phyloP scores from a whole-genome alignment of 176 grass and related monocot species.

The Zea mays region Zm-B73-REFERENCE-NAM-5.0 NC_050100.1:3122001-3122500 shows the following conservation, averaged over 20 bases:
- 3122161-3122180: background rate
- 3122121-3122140: background rate
- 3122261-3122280: background rate
- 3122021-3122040: background rate
- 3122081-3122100: background rate
- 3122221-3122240: conserved; percentile 1
- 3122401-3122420: conserved; percentile 96
- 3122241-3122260: conserved; percentile 6
- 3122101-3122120: conserved; percentile 10
- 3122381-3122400: conserved; percentile 96
- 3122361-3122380: conserved; percentile 97
- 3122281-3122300: conserved; percentile 23
- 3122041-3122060: background rate
- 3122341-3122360: conserved; percentile 96
- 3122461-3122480: conserved; percentile 22
- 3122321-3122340: conserved; percentile 53
- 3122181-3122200: conserved; percentile 3
- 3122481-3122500: conserved; percentile 34
- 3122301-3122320: background rate
- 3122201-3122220: background rate
- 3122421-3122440: conserved; percentile 92
- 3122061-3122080: background rate
- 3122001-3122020: conserved; percentile 14
- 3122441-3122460: conserved; percentile 99
- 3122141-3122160: background rate